A percentile compares a stretch with the other conserved stretches of the same genome.
These are phyloP conservation scores for Suhomyces anneliseae DNA, from an alignment of 1,139 yeast species.

Conservation along the genomic window DNA sequence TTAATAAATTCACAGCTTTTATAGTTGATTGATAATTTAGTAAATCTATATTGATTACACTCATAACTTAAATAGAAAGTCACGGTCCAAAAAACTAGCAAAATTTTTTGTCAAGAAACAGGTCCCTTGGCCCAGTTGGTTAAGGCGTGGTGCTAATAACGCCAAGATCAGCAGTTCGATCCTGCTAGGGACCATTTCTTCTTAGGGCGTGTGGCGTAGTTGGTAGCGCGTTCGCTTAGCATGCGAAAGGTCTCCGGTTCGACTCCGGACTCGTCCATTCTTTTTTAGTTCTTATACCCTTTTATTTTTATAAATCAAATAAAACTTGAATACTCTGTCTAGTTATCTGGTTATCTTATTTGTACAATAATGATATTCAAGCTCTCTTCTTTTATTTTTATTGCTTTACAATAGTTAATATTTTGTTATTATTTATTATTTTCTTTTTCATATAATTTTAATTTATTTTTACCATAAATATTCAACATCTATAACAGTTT, in stretches of 20 bases:
- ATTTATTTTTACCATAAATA: no score
- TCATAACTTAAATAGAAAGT: no score
- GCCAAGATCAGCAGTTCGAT: slow-evolving; percentile 43
- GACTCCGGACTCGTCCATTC: slow-evolving; percentile 82
- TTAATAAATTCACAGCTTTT: no score
- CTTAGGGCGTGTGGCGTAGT: slow-evolving; percentile 83
- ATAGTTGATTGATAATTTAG: no score
- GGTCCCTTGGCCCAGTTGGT: slow-evolving; percentile 44
- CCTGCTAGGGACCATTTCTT: slow-evolving; percentile 31
- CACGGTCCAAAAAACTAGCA: no score
- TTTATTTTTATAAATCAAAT: not conserved
- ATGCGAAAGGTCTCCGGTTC: slow-evolving; percentile 88
- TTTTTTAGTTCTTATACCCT: not conserved
- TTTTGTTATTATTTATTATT: not conserved
- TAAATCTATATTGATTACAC: no score
- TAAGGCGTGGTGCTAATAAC: slow-evolving; percentile 44
- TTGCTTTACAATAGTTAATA: not conserved
- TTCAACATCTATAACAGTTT: not conserved
- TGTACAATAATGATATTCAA: no score
- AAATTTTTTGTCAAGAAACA: not conserved
- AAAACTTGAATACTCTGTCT: no score
- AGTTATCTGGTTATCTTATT: no score
- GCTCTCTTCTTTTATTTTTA: no score
- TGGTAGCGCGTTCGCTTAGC: slow-evolving; percentile 92
- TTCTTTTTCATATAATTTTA: not conserved